Evolutionary conservation across 805 yeast species (phyloP).

Genomic region (Candida berthetii): DNA sequence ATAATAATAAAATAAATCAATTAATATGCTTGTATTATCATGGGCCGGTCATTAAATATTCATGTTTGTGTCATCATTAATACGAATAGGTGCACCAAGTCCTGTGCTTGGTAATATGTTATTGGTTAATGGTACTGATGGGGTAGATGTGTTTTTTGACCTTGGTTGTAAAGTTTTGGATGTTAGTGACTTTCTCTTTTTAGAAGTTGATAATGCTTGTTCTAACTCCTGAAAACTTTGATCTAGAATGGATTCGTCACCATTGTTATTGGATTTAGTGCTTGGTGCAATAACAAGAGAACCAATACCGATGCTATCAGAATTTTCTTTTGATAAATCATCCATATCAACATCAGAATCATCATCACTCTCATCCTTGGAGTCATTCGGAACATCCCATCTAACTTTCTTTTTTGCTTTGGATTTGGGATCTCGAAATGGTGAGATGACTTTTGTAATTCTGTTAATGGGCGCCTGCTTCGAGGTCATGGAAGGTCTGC

Average conservation of each 20-base stretch:
- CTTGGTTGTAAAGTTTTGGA: conserved; percentile 16
- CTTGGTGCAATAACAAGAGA: conserved; percentile 2
- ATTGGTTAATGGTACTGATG: background rate
- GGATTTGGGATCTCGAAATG: conserved; percentile 9
- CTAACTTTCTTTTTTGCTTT: conserved; percentile 35
- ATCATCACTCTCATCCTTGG: conserved; percentile 2
- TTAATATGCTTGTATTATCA: too few relatives aligned
- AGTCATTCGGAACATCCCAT: conserved; percentile 33
- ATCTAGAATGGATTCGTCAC: conserved; percentile 7
- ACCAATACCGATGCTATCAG: conserved; percentile 10
- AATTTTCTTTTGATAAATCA: conserved; percentile 15
- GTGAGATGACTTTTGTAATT: conserved; percentile 12
- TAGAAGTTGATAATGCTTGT: conserved; percentile 8
- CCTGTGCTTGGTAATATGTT: conserved; percentile 1
- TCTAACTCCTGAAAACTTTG: conserved; percentile 13
- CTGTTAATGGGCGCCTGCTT: conserved; percentile 10
- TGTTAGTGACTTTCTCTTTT: conserved; percentile 19
- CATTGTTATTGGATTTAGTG: background rate
- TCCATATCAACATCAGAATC: conserved; percentile 14
- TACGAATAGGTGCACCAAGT: conserved; percentile 7
- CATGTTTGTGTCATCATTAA: background rate
- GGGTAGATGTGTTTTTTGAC: background rate
- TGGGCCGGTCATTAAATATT: background rate
- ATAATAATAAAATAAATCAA: too few relatives aligned
- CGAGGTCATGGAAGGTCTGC: conserved; percentile 15